Base-by-base conservation (phyloP, 139 green algal species). In the Micractinium conductrix region DNA sequence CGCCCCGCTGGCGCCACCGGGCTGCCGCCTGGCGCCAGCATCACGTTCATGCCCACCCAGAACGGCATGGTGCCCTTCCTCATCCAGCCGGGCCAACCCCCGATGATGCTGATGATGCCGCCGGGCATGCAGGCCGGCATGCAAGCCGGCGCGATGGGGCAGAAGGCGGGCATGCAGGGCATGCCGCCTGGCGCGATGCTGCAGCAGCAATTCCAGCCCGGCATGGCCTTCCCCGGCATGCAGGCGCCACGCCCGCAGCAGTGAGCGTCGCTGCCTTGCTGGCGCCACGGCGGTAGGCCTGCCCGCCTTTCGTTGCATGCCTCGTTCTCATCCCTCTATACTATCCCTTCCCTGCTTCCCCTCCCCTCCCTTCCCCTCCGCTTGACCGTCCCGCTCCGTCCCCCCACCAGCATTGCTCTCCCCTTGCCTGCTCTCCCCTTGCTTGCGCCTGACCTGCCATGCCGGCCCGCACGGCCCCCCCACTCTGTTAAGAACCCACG, bases 11-110 rank as follows among this genome's bases (percentile, higher is more conserved):
- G 28, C 21, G 22, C 69, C 70, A 12, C n/a, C 42, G 30, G 28
- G 42, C 70, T 82, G 38, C 55, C 76, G 9, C 55, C 76, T 28
- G 76, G 76, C 0, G 53, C 55, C 58, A 73, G 33, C 2, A 69
- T 82, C 53, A 53, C 40, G 24, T 42, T 82, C 3, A 55, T 82
- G 58, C 22, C 40, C 38, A 82, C 76, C 21, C 55, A 55, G 12
- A 28, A 53, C 38, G 76, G 76, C 38, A 24, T 72, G 24, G 58
- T 73, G 38, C 76, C 76, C 10, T 82, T 82, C 76, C 58, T 82
- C 3, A 71, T 82, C 28, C 76, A 82, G 58, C 76, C 76, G 1
- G 76, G 76, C 4, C 76, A 82, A 58, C 76, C 53, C 10, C 76
- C 76, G 0, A 73, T 82, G 8, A 70, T n/a, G n/a, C n/a, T 82